Conservation (phyloP, 202 grass and related monocot genomes). For the Bolboschoenoplectus hybrid region DNA sequence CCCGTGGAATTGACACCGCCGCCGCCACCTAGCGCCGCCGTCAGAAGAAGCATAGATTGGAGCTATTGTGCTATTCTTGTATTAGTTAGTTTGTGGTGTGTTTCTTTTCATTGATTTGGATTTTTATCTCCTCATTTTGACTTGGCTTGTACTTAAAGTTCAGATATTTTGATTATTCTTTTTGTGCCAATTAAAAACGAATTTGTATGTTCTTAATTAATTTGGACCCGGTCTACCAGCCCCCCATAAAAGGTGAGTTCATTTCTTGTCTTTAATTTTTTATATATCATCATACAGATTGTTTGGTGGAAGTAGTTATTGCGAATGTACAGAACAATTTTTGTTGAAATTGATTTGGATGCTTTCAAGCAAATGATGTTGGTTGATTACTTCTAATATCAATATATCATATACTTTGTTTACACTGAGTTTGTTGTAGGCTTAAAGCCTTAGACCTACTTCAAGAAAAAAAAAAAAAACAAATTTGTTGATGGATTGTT, state of each 20-base stretch:
- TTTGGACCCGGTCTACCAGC: background rate
- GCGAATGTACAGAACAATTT: background rate
- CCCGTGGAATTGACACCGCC: background rate
- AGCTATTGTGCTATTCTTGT: conserved; percentile 14
- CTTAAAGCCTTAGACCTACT: too few species aligned
- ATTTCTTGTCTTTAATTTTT: background rate
- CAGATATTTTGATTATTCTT: background rate
- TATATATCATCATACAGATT: background rate
- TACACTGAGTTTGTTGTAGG: too few species aligned
- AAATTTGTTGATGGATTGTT: too few species aligned
- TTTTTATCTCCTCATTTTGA: conserved; percentile 14
- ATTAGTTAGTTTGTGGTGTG: conserved; percentile 16
- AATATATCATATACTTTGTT: too few species aligned
- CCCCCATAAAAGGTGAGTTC: background rate
- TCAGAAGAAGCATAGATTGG: conserved; percentile 1
- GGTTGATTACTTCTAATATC: too few species aligned
- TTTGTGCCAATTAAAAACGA: background rate
- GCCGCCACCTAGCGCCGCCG: conserved; percentile 37
- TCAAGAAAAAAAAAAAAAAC: too few species aligned
- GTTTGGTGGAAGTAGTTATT: conserved; percentile 23
- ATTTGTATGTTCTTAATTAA: background rate
- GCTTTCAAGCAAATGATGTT: background rate
- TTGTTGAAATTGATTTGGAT: background rate
- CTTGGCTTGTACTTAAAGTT: conserved; percentile 22
- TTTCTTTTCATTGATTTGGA: conserved; percentile 22